Evolutionary conservation across 2,329 filamentous ascomycete genomes (phyloP), one percentile per base, ranked within the genome.

Genomic region (Celoporthe dispersa): DNA sequence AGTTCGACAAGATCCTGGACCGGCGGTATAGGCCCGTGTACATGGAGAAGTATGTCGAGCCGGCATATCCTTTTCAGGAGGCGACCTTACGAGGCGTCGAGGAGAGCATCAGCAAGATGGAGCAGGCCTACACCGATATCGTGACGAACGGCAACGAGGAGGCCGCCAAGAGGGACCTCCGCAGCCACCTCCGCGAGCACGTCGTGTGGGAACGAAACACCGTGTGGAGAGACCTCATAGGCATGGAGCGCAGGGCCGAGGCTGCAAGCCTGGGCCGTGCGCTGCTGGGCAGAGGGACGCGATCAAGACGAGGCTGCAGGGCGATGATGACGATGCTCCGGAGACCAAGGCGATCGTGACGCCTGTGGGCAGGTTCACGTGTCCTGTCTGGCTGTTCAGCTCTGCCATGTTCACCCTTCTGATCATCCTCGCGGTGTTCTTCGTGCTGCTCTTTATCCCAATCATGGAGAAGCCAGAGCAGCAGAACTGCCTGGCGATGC

Each of bases 201-300:
- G 94, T 99, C 28, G 95, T 98, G 0, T 99, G 96, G 97, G 97
- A 99, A 80, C 89, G 96, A 69, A 99, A 99, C 78, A 99, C 96
- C 0, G 96, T 99, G 25, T 99, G 96, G 96, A 87, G 97, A 81
- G 96, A 99, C 76, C 96, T 99, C 89, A 99, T 99, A 78, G 96
- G 95, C 67, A 95, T 99, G 75, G 97, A 99, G 83, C 88, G 96
- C 31, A 94, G 97, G 78, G 94, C 94, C 1, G 95, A 98, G 81
- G 97, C 96, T 11, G 95, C 95, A 11, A 96, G 95, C 75, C 87
- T 99, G 73, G 96, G 96, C 31, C 90, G 92, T 73, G 93, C 93
- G 0, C 85, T 98, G 68, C 87, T 98, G 2, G 94, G 94, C 5
- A 87, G 88, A 35, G 91, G 92, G 87, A 88, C 25, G 88, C 88